Evolutionary conservation across 2,329 filamentous ascomycete species (phyloP), one percentile per base, ranked within the genome.

Genomic region (Cercospora janseana): DNA sequence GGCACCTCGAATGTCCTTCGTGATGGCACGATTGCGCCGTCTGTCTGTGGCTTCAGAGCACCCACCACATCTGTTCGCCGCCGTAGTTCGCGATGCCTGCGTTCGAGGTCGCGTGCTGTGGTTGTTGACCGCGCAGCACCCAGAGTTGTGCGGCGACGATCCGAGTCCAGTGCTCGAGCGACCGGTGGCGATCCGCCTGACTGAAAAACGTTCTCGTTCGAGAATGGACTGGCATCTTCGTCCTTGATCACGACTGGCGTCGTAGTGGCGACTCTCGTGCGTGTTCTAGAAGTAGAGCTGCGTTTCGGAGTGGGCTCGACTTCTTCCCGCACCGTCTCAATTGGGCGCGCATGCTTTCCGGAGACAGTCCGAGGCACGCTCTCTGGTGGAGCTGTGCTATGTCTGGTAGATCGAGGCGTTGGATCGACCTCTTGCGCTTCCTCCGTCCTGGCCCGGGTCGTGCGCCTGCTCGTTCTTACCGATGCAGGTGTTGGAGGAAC

Each of bases 201-300:
- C 68, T 97, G 92, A 66, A 97, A 97, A 0, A 92, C 91, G 63
- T 97, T 97, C 46, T 96, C 89, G 60, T 85, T 80, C 1, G 86
- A 89, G 69, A 97, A 97, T 24, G 87, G 85, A 62, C 78, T 86
- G 26, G 79, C 61, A 5, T 59, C 56, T 20, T 64, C 55, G n/a
- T 60, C 60, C 61, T 67, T 70, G 45, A 54, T 56, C 10, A 50
- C 56, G 23, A 49, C 41, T 4, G 58, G 65, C 16, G 60, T 65
- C 18, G 56, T 59, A 21, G 57, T 58, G 31, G 51, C 60, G 10
- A 45, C 46, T 32, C 45, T 46, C 12, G 49, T 46, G 23, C 52
- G 47, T 12, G 58, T 50, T 21, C 52, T 50, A 10, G 54, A 55
- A 8, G 45, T 46, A 34, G 51, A 58, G 43, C 53, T 63, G 15